Evolutionary conservation across 2,329 filamentous ascomycete species (phyloP).

Genomic region (Elsinoe fawcettii): DNA sequence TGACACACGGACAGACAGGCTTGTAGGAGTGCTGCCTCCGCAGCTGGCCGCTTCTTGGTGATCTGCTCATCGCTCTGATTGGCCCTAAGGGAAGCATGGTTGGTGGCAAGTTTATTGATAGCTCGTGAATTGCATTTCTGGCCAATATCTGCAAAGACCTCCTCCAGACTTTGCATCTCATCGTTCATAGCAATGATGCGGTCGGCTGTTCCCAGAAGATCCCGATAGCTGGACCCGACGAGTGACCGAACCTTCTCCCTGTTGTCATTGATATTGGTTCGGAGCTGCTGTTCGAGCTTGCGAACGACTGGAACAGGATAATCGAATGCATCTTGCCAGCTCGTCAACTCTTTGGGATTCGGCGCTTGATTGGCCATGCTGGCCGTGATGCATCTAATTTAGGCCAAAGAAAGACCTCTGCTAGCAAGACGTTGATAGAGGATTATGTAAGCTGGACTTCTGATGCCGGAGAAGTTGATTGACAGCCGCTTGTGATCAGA

Average conservation of each 20-base stretch:
- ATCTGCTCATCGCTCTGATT: slow-evolving; percentile 14
- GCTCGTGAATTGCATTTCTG: slow-evolving; percentile 66
- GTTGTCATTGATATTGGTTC: slow-evolving; percentile 54
- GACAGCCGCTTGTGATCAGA: no score
- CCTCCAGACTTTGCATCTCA: slow-evolving; percentile 68
- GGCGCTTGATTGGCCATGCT: slow-evolving; percentile 41
- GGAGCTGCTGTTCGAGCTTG: slow-evolving; percentile 57
- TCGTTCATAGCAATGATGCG: slow-evolving; percentile 84
- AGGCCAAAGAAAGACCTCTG: not conserved
- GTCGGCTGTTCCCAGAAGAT: slow-evolving; percentile 84
- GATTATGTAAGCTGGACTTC: slow-evolving; percentile 10
- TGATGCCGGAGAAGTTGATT: not conserved
- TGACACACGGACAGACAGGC: slow-evolving; percentile 47
- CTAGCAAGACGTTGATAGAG: not conserved
- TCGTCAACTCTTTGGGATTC: slow-evolving; percentile 48
- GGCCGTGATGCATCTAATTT: not conserved
- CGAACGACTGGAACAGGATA: slow-evolving; percentile 56
- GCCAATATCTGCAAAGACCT: slow-evolving; percentile 63
- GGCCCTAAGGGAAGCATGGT: slow-evolving; percentile 25
- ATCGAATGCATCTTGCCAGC: slow-evolving; percentile 62
- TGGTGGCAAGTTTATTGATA: slow-evolving; percentile 55
- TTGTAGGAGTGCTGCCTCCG: slow-evolving; percentile 48
- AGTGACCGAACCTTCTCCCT: slow-evolving; percentile 58
- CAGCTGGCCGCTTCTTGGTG: slow-evolving; percentile 36
- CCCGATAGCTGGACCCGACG: slow-evolving; percentile 68